Evolutionary conservation across 176 grass and related monocot genomes (phyloP).

Genomic region (Triticum turgidum): DNA sequence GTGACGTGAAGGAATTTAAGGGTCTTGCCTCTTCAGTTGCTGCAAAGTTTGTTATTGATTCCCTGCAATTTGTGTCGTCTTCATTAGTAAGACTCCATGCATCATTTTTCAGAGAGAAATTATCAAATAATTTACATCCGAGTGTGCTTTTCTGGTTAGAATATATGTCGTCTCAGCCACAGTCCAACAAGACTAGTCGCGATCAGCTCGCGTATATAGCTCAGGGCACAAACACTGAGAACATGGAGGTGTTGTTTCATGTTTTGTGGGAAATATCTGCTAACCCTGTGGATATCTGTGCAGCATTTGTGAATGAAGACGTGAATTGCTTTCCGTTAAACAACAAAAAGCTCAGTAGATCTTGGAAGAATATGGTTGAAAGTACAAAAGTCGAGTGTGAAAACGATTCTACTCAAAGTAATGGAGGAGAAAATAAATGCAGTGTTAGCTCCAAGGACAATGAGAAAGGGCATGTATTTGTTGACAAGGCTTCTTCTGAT

Average conservation of each 20-base stretch:
- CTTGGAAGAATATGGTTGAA: slow-evolving; percentile 64
- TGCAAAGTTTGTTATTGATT: slow-evolving; percentile 51
- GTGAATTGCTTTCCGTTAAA: slow-evolving; percentile 54
- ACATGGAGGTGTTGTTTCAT: slow-evolving; percentile 47
- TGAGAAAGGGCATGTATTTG: slow-evolving; percentile 4
- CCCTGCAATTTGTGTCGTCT: slow-evolving; percentile 64
- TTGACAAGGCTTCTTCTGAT: slow-evolving; percentile 9
- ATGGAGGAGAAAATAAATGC: slow-evolving; percentile 35
- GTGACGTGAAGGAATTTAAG: slow-evolving; percentile 34
- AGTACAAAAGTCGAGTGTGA: slow-evolving; percentile 36
- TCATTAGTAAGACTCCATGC: slow-evolving; percentile 63
- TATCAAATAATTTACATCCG: slow-evolving; percentile 39
- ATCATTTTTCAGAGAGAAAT: slow-evolving; percentile 66
- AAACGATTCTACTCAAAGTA: slow-evolving; percentile 31
- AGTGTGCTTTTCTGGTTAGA: slow-evolving; percentile 61
- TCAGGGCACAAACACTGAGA: slow-evolving; percentile 51
- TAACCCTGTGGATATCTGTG: slow-evolving; percentile 65
- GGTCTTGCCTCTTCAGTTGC: slow-evolving; percentile 29
- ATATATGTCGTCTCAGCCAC: slow-evolving; percentile 36
- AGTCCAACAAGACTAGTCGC: slow-evolving; percentile 29
- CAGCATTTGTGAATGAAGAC: slow-evolving; percentile 62
- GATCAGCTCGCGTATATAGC: slow-evolving; percentile 38
- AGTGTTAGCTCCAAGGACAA: slow-evolving; percentile 23
- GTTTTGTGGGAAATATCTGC: slow-evolving; percentile 65
- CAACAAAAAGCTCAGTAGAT: slow-evolving; percentile 40